Evolutionary conservation across 805 yeast species (phyloP).

Genomic region (Kluyveromyces aestuarii): DNA sequence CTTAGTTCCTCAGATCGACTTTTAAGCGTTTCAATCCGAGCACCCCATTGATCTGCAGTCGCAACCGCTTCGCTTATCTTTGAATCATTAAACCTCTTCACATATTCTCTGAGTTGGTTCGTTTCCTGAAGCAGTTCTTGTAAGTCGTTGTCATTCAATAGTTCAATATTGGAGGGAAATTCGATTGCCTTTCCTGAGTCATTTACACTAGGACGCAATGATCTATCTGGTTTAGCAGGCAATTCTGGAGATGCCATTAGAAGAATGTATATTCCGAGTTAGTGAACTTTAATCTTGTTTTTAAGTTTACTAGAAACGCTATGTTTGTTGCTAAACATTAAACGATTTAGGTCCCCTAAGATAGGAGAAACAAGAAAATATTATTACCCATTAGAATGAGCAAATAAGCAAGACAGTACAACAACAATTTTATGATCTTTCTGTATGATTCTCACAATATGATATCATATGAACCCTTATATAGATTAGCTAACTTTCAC

Average conservation of each 20-base stretch:
- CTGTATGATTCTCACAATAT: too few species aligned
- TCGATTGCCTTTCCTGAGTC: background rate
- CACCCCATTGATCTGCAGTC: slow-evolving; percentile 4
- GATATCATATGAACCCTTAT: too few species aligned
- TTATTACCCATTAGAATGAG: background rate
- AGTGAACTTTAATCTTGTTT: background rate
- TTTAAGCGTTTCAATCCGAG: slow-evolving; percentile 14
- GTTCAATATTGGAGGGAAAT: slow-evolving; percentile 17
- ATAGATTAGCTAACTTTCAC: too few species aligned
- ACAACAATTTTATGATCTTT: too few species aligned
- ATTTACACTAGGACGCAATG: background rate
- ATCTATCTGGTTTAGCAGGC: slow-evolving; percentile 5
- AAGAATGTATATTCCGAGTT: background rate
- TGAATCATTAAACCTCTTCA: slow-evolving; percentile 15
- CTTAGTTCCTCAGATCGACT: slow-evolving; percentile 19
- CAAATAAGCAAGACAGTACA: background rate
- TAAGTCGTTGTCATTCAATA: slow-evolving; percentile 19
- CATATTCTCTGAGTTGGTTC: slow-evolving; percentile 13
- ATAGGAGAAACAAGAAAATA: background rate
- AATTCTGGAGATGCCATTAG: slow-evolving; percentile 4
- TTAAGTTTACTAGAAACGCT: background rate
- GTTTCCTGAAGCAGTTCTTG: slow-evolving; percentile 13
- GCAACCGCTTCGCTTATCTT: slow-evolving; percentile 5
- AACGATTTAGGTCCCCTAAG: background rate
- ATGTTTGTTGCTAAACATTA: background rate